Conservation (phyloP, 2,329 filamentous ascomycete species). For the Colletotrichum sp. region DNA sequence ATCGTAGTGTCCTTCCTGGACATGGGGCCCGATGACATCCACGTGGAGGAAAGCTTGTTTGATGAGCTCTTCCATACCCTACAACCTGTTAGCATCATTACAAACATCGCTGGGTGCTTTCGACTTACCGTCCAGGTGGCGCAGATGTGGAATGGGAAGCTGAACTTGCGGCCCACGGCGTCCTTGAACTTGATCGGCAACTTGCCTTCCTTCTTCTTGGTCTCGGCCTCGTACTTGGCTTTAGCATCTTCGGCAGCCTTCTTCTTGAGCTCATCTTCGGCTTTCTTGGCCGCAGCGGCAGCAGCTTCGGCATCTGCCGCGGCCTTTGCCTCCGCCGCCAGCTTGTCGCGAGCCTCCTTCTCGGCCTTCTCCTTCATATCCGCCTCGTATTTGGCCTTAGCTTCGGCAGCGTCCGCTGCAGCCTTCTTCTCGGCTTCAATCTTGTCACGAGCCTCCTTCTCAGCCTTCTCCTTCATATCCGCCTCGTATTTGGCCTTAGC, state of each 20-base stretch:
- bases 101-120: neutral
- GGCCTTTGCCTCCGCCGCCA: constrained; percentile 43
- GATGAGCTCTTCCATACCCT: constrained; percentile 89
- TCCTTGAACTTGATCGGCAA: constrained; percentile 89
- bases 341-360: constrained; percentile 41
- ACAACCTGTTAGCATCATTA: constrained; percentile 25
- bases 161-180: constrained; percentile 89
- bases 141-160: constrained; percentile 87
- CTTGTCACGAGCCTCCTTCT: constrained; percentile 26
- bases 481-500: constrained; percentile 27
- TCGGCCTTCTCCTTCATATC: constrained; percentile 41
- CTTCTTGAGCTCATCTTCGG: constrained; percentile 56
- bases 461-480: constrained; percentile 39
- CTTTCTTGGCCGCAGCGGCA: constrained; percentile 53
- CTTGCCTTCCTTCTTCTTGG: constrained; percentile 59
- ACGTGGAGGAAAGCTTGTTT: constrained; percentile 84
- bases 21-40: constrained; percentile 76
- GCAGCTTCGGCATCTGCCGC: constrained; percentile 37
- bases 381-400: constrained; percentile 25
- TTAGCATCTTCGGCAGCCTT: constrained; percentile 62
- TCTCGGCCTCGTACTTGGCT: constrained; percentile 51
- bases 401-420: constrained; percentile 27
- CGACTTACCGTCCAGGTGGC: constrained; percentile 78
- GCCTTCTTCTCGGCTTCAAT: constrained; percentile 36
- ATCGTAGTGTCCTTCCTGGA: constrained; percentile 81